Conservation (phyloP, 169 alveolate genomes). For the Plasmodium coatneyi region DNA sequence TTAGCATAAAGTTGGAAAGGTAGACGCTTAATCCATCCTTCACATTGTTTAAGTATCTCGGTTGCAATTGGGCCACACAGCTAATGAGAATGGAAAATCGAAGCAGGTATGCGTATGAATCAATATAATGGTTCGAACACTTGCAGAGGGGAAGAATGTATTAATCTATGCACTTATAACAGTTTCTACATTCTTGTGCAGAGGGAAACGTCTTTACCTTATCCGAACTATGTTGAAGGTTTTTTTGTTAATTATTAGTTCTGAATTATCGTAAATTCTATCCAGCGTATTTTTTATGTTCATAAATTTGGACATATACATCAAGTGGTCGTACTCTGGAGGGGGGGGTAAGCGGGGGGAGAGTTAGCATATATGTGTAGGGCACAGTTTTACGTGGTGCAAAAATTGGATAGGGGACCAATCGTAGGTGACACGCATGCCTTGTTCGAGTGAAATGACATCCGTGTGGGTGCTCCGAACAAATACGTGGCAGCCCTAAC, state of each 20-base stretch:
- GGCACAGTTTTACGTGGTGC: neutral
- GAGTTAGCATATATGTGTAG: neutral
- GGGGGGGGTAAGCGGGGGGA: neutral
- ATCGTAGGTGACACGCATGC: neutral
- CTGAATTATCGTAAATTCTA: conserved; percentile 9
- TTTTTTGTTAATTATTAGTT: conserved; percentile 37
- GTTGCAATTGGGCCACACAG: conserved; percentile 56
- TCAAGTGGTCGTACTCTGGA: conserved; percentile 35
- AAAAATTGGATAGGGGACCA: neutral
- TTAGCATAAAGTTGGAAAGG: conserved; percentile 47
- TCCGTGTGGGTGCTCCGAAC: neutral
- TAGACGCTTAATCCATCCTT: conserved; percentile 38
- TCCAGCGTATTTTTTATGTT: conserved; percentile 3
- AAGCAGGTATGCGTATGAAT: neutral
- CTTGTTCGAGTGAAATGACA: neutral
- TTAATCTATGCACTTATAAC: neutral
- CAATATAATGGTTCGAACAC: neutral
- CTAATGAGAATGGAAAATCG: neutral
- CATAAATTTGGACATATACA: conserved; percentile 48
- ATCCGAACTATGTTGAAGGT: conserved; percentile 27
- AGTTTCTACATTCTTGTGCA: neutral
- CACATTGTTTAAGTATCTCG: neutral
- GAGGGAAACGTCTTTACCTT: conserved; percentile 3
- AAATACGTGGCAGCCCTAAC: neutral
- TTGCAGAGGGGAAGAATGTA: neutral